Evolutionary conservation across 371 early-diverging fungal species (phyloP), one percentile per base, ranked within the genome.

Genomic region (Zychaea mexicana): DNA sequence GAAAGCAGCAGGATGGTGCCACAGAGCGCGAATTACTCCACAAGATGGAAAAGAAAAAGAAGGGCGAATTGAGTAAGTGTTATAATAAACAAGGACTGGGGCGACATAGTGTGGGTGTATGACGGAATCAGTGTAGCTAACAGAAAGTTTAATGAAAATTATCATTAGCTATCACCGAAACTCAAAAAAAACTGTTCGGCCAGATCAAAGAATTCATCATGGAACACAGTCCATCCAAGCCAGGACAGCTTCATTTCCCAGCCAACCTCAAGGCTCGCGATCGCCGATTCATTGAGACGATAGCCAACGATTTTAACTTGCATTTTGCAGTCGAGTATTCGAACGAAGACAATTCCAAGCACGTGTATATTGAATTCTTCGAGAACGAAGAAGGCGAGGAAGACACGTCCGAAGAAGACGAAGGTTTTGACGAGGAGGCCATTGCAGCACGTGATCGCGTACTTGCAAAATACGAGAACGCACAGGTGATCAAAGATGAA

Each of bases 301-400:
- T 92, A 5, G 85, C 88, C 0, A 69, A 77, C 13, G 88, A 88
- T 13, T 85, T 96, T 10, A 89, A 85, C 13, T 69, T 96, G 42
- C 76, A 71, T 13, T 68, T 66, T 60, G 79, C 76, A 9, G 65
- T 72, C 2, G 81, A 80, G 58, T 80, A 74, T 21, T 56, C 77
- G 3, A 66, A 74, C 21, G 67, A 71, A 7, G 80, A 79, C 46
- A 66, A 69, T 15, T 72, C 75, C 4, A 81, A 85, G 27, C 79
- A 79, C 27, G 69, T 86, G 1, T 82, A 77, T 53, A 72, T 88
- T 7, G 76, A 82, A 46, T 84, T 83, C 66, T 65, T 76, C 17
- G 76, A 67, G 47, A 71, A 61, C 26, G 76, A 74, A 21, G 70
- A 70, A 19, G 64, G 59, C 2, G 80, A 78, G 3, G 87, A 81